Conservation (phyloP, 2,329 filamentous ascomycete species). For the Monilinia aucupariae region DNA sequence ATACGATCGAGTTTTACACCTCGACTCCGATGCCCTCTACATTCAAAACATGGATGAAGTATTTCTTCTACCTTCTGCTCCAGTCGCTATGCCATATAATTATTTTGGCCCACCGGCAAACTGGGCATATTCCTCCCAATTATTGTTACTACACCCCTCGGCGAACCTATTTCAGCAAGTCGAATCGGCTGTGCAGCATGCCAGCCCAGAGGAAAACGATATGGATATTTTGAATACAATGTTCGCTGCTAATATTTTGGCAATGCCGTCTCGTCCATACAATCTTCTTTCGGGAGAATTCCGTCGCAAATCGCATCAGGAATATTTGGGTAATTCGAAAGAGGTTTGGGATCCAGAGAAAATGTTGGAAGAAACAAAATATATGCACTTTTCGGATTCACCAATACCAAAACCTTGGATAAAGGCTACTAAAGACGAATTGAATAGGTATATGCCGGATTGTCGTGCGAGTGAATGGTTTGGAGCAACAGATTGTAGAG, state of each 20-base stretch:
- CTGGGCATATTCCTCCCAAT: constrained; percentile 27
- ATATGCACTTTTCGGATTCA: constrained; percentile 58
- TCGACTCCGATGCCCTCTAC: constrained; percentile 27
- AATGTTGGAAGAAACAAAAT: constrained; percentile 46
- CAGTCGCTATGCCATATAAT: constrained; percentile 31
- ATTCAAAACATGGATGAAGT: constrained; percentile 30
- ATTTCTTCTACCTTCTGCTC: constrained; percentile 28
- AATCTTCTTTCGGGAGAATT: constrained; percentile 53
- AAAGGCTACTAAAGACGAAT: constrained; percentile 23
- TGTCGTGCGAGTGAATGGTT: constrained; percentile 30
- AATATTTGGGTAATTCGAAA: constrained; percentile 44
- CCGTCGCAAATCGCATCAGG: constrained; percentile 44
- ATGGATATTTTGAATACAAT: constrained; percentile 43
- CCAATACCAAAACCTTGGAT: constrained; percentile 56
- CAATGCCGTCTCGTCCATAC: constrained; percentile 53
- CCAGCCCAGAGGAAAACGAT: constrained; percentile 25
- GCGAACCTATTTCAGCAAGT: constrained; percentile 22
- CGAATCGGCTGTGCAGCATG: constrained; percentile 21
- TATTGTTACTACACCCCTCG: constrained; percentile 29
- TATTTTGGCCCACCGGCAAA: constrained; percentile 26
- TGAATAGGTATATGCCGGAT: constrained; percentile 32
- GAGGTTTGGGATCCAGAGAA: constrained; percentile 50
- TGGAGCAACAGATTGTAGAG: constrained; percentile 31
- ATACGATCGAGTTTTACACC: constrained; percentile 26
- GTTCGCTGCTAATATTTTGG: constrained; percentile 45